Base-by-base conservation (phyloP, 768 basidiomycete genomes). In the Baorangia bicolor region DNA sequence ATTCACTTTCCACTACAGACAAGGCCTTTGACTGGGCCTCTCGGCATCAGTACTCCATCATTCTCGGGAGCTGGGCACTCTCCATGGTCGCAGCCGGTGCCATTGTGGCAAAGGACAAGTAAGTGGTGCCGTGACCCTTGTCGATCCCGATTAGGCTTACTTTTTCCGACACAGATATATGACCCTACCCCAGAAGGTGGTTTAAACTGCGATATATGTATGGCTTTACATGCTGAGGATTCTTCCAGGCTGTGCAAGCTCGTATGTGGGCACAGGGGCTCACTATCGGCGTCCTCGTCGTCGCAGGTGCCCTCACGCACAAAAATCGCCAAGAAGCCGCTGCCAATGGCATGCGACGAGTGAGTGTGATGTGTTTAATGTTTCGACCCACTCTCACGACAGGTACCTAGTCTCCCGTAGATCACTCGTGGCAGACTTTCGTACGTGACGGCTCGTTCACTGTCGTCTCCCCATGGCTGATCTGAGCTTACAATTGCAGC, bases 261-360 rank as follows among this genome's bases (percentile, higher is more conserved):
- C 88, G 90, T 81, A 87, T 92, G 86, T 92, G 89, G 89, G 90
- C 90, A 4, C 90, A 92, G 60, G 90, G 88, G 4, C 69, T 92
- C 54, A 92, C 90, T 0, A 83, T 92, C 42, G 88, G 87, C 35
- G 77, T 91, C 25, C 71, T 92, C 28, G 78, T 90, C 53, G 85
- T 74, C 4, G 88, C 89, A 14, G 90, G 87, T 59, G 82, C 82
- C 6, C 71, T 91, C 27, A 84, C 87, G 3, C 83, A 83, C 28
- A 65, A 73, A 34, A 76, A 75, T 53, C 77, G 80, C 6, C 68
- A 74, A 16, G 77, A 77, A 11, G 70, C 73, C 4, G 77, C 77
- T 0, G 42, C 61, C 2, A 34, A 4, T 43, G 38, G 49, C 27
- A 56, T 57, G 41, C 68, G 68, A 55, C 59, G 58, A 33, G 68